These are phyloP conservation scores for Cytospora piceicola DNA, from an alignment of 2,329 filamentous ascomycete genomes.

Conservation along the genomic window DNA sequence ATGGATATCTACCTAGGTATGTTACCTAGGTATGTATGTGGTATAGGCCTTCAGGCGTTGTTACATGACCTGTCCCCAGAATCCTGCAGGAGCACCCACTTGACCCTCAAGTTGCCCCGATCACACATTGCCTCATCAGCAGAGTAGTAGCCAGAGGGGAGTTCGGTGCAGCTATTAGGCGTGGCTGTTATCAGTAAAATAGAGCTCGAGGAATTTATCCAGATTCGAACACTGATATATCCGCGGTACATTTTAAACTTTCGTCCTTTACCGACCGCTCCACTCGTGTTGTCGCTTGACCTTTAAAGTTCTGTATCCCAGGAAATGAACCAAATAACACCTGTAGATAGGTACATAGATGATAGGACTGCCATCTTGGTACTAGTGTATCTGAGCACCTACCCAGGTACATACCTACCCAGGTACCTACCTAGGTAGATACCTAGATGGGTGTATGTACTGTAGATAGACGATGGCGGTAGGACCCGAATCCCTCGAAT, in stretches of 20 bases:
- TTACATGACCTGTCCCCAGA: neutral
- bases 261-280: neutral
- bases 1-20: neutral
- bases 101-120: neutral
- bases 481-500: neutral
- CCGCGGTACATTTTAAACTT: neutral
- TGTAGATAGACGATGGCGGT: too few species aligned
- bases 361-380: too few species aligned
- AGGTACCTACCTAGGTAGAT: too few species aligned
- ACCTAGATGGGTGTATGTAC: too few species aligned
- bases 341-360: too few species aligned
- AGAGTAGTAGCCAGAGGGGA: neutral
- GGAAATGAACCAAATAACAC: neutral
- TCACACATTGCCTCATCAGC: neutral
- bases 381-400: too few species aligned
- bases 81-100: slow-evolving; percentile 1
- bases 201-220: neutral
- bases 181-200: neutral
- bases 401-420: too few species aligned
- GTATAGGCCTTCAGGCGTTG: neutral
- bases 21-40: neutral
- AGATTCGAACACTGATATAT: neutral
- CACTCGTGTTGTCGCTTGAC: neutral
- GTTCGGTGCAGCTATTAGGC: neutral
- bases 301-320: neutral